phyloP scores from a whole-genome alignment of 352 stramenopile species.

The Globisporangium cystogenes region DNA sequence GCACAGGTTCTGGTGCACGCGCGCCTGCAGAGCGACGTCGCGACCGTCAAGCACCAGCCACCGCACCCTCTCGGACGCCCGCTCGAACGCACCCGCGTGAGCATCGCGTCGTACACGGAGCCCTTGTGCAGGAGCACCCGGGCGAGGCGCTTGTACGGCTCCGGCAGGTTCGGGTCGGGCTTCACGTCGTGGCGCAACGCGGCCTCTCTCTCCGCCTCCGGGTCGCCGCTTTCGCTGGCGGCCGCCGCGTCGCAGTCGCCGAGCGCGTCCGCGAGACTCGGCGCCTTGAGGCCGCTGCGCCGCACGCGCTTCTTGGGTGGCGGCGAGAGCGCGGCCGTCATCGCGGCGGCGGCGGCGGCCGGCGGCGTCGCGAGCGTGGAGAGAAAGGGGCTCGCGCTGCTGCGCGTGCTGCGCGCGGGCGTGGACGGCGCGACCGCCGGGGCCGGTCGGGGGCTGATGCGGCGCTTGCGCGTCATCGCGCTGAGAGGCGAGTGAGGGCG shows the following conservation, averaged over 20 bases:
- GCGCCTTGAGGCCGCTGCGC: constrained; percentile 31
- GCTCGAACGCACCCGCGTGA: constrained; percentile 32
- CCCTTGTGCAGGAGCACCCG: constrained; percentile 30
- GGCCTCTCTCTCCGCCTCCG: neutral
- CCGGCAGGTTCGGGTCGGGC: constrained; percentile 46
- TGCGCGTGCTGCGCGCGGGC: constrained; percentile 4
- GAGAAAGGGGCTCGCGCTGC: neutral
- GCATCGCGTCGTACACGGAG: constrained; percentile 53
- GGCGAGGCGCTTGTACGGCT: constrained; percentile 31
- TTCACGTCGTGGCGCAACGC: constrained; percentile 22
- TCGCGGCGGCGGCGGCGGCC: neutral
- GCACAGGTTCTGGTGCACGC: constrained; percentile 53
- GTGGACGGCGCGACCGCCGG: neutral
- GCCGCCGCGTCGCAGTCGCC: constrained; percentile 6
- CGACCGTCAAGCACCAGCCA: too few relatives aligned
- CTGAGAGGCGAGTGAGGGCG: too few relatives aligned
- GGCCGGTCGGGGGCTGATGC: constrained; percentile 3
- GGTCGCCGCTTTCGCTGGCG: constrained; percentile 7
- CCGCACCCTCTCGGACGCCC: neutral
- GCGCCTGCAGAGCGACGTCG: constrained; percentile 31
- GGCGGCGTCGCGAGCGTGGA: neutral
- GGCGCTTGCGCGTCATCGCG: constrained; percentile 16
- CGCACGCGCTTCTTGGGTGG: constrained; percentile 46
- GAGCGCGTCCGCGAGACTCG: constrained; percentile 23
- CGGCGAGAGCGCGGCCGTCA: constrained; percentile 33